Evolutionary conservation across 192 early-diverging fungal species (phyloP).

Genomic region (Coemansia sp.): DNA sequence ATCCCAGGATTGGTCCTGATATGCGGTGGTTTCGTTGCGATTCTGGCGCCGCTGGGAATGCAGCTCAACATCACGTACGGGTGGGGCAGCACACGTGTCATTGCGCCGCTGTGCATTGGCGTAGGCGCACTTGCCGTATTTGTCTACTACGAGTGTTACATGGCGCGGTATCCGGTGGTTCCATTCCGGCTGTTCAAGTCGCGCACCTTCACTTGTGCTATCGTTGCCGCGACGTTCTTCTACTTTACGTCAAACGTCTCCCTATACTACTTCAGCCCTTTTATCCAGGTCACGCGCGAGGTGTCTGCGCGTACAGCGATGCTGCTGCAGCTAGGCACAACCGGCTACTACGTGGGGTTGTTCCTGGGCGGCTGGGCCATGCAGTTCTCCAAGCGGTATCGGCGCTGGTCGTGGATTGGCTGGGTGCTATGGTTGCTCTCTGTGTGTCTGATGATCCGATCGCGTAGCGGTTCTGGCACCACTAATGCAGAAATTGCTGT

Average conservation of each 20-base stretch:
- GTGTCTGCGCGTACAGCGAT: conserved; percentile 39
- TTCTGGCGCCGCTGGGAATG: conserved; percentile 47
- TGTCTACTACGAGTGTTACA: conserved; percentile 57
- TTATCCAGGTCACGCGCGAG: conserved; percentile 44
- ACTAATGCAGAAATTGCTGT: conserved; percentile 48
- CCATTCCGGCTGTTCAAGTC: conserved; percentile 36
- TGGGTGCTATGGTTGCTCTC: conserved; percentile 43
- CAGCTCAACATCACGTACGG: conserved; percentile 53
- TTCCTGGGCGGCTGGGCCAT: conserved; percentile 51
- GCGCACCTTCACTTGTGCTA: conserved; percentile 47
- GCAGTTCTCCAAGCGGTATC: conserved; percentile 42
- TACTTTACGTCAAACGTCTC: conserved; percentile 48
- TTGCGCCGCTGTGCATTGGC: conserved; percentile 51
- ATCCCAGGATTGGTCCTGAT: conserved; percentile 33
- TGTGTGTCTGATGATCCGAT: conserved; percentile 50
- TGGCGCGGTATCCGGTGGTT: conserved; percentile 68
- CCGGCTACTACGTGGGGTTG: conserved; percentile 43
- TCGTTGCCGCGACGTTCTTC: conserved; percentile 38
- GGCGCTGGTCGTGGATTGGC: conserved; percentile 46
- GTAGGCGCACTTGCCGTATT: conserved; percentile 34
- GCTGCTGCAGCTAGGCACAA: conserved; percentile 41
- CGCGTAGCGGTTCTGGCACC: conserved; percentile 22
- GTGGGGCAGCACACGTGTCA: conserved; percentile 56
- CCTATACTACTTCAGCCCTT: conserved; percentile 46
- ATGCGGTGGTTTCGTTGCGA: conserved; percentile 38